These are phyloP conservation scores for Dothiorella sarmentorum DNA, from an alignment of 2,329 filamentous ascomycete species.

Conservation along the genomic window DNA sequence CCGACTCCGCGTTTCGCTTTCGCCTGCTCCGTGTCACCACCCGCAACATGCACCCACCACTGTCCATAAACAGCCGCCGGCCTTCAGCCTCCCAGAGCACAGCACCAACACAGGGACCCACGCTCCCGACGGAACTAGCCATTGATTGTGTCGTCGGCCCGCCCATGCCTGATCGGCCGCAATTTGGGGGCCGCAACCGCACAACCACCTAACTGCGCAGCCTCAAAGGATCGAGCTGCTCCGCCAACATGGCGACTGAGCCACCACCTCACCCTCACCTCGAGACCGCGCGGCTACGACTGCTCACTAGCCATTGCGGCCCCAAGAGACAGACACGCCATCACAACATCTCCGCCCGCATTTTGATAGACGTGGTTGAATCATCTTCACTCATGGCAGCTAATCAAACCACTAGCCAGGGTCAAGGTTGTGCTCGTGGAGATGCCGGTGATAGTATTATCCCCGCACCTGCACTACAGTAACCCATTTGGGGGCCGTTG, in stretches of 20 bases:
- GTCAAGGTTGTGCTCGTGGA: not conserved
- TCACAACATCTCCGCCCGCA: not conserved
- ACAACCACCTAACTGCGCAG: slow-evolving; percentile 1
- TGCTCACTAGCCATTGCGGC: not conserved
- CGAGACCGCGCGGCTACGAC: not conserved
- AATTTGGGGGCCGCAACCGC: slow-evolving; percentile 12
- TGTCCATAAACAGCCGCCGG: no score
- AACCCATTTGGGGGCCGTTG: not conserved
- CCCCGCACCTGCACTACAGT: slow-evolving; percentile 3
- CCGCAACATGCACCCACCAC: not conserved
- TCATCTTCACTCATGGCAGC: not conserved
- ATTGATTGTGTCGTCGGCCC: slow-evolving; percentile 10
- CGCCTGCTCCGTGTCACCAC: not conserved
- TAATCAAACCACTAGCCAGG: not conserved
- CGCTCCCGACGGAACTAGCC: slow-evolving; percentile 10
- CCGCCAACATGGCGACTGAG: slow-evolving; percentile 1
- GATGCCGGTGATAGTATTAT: slow-evolving; percentile 6
- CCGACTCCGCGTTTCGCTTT: not conserved
- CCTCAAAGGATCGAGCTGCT: slow-evolving; percentile 12
- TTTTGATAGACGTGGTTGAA: not conserved
- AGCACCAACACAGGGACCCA: not conserved
- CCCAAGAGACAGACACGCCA: no score
- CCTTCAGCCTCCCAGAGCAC: not conserved
- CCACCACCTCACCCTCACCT: not conserved
- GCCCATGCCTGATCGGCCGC: slow-evolving; percentile 2